Base-by-base conservation (phyloP, 208 protist genomes). In the Naegleria lovaniensis region DNA sequence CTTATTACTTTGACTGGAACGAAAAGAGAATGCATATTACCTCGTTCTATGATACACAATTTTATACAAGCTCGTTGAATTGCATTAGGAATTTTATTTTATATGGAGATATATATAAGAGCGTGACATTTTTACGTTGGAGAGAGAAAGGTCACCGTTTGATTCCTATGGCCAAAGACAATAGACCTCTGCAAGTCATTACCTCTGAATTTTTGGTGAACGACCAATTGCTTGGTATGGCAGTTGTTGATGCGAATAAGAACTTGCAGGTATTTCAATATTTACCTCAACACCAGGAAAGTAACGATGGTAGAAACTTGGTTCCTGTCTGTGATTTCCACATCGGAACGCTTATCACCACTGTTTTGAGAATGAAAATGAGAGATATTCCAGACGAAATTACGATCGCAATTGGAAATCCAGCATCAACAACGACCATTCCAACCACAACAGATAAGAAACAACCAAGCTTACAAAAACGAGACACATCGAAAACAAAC, bases 1-100 rank as follows among this genome's bases (percentile, higher is more conserved):
- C 91, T 0, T 92, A 91, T 33, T 89, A 67, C 75, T 90, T 89
- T 43, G 91, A 92, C 36, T 91, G 6, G 89, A 25, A 88, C n/a
- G 48, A 52, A 19, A 92, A 91, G 38, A 29, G 22, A 85, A n/a
- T 92, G 36, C 38, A 36, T 9, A 22, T 88, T 4, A 51, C 91
- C 22, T 39, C 89, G 19, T 92, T 89, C 13, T 90, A 67, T 40
- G 91, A 92, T 25, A 41, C 86, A 36, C 75, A 91, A 67, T 90
- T 92, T 9, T 92, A 91, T n/a, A 89, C 25, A 7, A n/a, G 41
- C 5, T 48, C 39, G 33, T 36, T 92, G 25, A 90, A 52, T 11
- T 59, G 29, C 6, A 43, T 92, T 38, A 85, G 48, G 19, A 88
- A 90, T 25, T 91, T 51, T 29, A 40, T 92, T 22, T 13, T 91